Evolutionary conservation across 1,284 basidiomycete species (phyloP).

Genomic region (Ceratorhiza oryzae-sativae): DNA sequence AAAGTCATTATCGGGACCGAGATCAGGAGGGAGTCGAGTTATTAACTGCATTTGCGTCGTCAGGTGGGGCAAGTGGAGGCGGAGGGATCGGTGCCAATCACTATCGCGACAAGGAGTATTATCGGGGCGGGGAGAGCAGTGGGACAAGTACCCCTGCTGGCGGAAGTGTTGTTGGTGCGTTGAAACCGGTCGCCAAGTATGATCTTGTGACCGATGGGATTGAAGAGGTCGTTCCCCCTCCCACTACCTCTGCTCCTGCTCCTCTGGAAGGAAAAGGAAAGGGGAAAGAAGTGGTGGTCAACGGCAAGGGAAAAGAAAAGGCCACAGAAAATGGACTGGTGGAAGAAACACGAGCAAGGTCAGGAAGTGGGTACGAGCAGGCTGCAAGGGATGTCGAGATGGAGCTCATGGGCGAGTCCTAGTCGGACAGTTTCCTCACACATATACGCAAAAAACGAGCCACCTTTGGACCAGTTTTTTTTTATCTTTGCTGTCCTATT

Average conservation of each 20-base stretch:
- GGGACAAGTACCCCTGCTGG: slow-evolving; percentile 4
- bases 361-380: slow-evolving; percentile 29
- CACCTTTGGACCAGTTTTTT: no score
- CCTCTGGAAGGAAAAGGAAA: not conserved
- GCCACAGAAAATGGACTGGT: not conserved
- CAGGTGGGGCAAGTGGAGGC: not conserved
- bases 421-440: not conserved
- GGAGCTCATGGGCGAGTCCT: slow-evolving; percentile 35
- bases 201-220: slow-evolving; percentile 1
- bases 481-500: not conserved
- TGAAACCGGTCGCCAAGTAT: not conserved
- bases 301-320: slow-evolving; percentile 17
- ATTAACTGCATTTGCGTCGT: not conserved
- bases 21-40: slow-evolving; percentile 16
- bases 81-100: slow-evolving; percentile 14
- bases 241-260: no score
- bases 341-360: not conserved
- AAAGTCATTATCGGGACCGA: slow-evolving; percentile 2
- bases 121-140: slow-evolving; percentile 4
- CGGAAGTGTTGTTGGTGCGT: no score
- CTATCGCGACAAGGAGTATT: slow-evolving; percentile 16
- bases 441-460: not conserved
- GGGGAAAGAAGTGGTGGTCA: not conserved
- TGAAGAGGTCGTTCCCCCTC: not conserved
- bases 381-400: slow-evolving; percentile 35